Evolutionary conservation across 352 stramenopile species (phyloP).

Genomic region (Globisporangium nagaii): DNA sequence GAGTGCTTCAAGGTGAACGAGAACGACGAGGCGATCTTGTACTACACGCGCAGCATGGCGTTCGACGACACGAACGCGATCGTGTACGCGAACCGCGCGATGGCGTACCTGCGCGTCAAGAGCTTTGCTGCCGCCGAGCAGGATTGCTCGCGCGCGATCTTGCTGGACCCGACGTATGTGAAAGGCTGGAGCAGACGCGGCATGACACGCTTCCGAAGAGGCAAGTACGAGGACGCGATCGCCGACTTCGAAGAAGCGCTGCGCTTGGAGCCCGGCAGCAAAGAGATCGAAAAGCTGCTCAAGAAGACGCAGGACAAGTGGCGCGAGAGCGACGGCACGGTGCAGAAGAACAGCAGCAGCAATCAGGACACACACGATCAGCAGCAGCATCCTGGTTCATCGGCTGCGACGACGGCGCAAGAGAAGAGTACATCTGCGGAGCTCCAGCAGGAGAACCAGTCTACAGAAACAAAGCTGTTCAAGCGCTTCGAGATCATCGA

Average conservation of each 20-base stretch:
- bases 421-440: conserved; percentile 5
- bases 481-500: conserved; percentile 74
- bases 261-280: conserved; percentile 55
- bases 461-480: conserved; percentile 20
- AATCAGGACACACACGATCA: conserved; percentile 19
- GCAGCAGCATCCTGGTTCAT: not conserved
- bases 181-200: conserved; percentile 86
- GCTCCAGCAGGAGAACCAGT: not conserved
- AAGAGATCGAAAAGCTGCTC: conserved; percentile 78
- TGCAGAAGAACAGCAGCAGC: conserved; percentile 3
- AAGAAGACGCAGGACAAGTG: conserved; percentile 67
- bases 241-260: conserved; percentile 77
- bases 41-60: conserved; percentile 88
- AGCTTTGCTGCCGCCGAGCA: conserved; percentile 83
- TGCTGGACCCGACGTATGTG: conserved; percentile 75
- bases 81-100: conserved; percentile 86
- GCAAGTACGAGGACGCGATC: conserved; percentile 82
- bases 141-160: conserved; percentile 75
- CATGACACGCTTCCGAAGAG: conserved; percentile 82
- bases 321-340: conserved; percentile 50
- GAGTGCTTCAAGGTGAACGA: conserved; percentile 88
- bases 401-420: too few relatives aligned
- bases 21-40: conserved; percentile 76
- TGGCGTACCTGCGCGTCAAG: conserved; percentile 74
- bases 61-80: conserved; percentile 71